Base-by-base conservation (phyloP, 2,329 filamentous ascomycete species). In the Dryadomyces sulphureus region DNA sequence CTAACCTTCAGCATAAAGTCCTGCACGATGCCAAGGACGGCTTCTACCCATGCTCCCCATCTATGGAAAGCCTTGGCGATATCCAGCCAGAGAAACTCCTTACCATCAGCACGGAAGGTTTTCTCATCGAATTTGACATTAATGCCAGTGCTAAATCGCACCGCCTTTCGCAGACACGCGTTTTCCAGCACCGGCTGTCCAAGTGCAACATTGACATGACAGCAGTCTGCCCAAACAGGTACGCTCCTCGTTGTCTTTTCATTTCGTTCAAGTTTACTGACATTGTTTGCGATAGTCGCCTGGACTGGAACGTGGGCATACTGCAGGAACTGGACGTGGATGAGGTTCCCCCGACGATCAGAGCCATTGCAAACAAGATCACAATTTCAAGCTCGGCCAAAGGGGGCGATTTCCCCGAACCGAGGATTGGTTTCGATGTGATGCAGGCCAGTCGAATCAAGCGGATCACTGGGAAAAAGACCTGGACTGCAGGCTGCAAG, bases 221-320 rank as follows among this genome's bases (percentile, higher is more conserved):
- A 2, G 59, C 54, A n/a, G 50, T 59, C 7, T 62, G 60, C 36
- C 54, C 60, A 3, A 56, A 58, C 45, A 59, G 54, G 62, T 61
- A 54, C 50, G 57, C 50, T 45, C 30, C n/a, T 41, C 27, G n/a
- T 22, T 2, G 19, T 41, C 21, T 24, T 4, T 16, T 19, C 43
- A n/a, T n/a, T n/a, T 46, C 11, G 5, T 4, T 6, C 38, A 7
- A 19, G 14, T 17, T 27, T 8, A 12, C 19, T 17, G 8, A 24
- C 20, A 24, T 35, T 8, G 12, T 34, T 7, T 16, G 4, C 17
- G 3, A 12, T 20, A 65, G 64, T 36, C 47, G 47, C 4, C 50
- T 62, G 8, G 64, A 67, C 48, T 68, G 65, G 65, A 57, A 56
- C 4, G 41, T 68, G 2, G 55, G 57, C 22, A 57, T 60, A 1